Base-by-base conservation (phyloP, 2,329 filamentous ascomycete genomes). In the Verticillium nubilum region DNA sequence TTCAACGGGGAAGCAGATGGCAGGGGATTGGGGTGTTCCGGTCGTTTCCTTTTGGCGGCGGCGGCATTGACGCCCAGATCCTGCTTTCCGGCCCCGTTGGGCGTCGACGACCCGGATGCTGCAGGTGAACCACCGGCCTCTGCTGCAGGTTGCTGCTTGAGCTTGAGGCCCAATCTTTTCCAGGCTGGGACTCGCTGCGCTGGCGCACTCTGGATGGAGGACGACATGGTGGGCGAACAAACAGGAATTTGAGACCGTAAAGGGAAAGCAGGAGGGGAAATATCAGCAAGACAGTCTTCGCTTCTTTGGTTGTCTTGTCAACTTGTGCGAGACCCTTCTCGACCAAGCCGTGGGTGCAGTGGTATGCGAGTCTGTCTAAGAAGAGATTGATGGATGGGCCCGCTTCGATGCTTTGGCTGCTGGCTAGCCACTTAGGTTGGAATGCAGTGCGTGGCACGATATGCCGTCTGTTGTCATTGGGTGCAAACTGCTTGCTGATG, bases 161-260 rank as follows among this genome's bases (percentile, higher is more conserved):
- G 82, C 77, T 85, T 85, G 70, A 86, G 80, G 73, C 84, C 83
- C 78, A 85, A 80, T 77, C 81, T 80, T 70, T 86, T 86, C 83
- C 83, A 86, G 64, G 82, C 82, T 60, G 83, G 83, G 63, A 81
- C 75, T 66, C 76, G 76, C 70, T 77, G 76, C 62, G 73, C 68
- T 73, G 37, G 37, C 76, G 74, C 74, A 68, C 69, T 71, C 66
- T 72, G 72, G 66, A 69, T 71, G 68, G 76, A 70, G 66, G 75
- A 76, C 66, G 73, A 76, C 75, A 80, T 80, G 70, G 67, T 73
- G 66, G 65, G 67, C 63, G 70, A 68, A 66, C 31, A 31, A 62
- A 58, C 58, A 62, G 61, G 33, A 37, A 23, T 29, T 54, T 26
- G 52, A 28, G 26, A 37, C 3, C 13, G 17, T 7, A n/a, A 12